These are phyloP conservation scores for Penicillium corylophilum DNA, from an alignment of 2,329 filamentous ascomycete species.

Conservation along the genomic window DNA sequence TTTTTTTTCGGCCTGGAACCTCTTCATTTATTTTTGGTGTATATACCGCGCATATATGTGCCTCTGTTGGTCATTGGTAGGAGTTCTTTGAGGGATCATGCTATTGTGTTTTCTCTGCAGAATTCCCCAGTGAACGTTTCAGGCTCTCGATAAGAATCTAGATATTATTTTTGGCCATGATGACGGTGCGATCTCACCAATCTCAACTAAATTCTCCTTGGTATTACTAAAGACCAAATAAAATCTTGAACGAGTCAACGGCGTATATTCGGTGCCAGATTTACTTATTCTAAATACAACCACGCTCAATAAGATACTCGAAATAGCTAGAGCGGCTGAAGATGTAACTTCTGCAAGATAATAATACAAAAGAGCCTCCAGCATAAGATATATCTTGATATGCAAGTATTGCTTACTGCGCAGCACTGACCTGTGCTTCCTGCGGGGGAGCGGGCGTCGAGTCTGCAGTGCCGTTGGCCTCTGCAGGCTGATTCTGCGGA, in stretches of 20 bases:
- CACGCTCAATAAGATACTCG: not conserved
- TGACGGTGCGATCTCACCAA: no score
- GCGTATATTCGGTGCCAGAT: not conserved
- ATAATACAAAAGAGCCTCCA: not conserved
- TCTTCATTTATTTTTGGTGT: not conserved
- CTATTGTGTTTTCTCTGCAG: not conserved
- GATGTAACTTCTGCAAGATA: not conserved
- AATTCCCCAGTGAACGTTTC: no score
- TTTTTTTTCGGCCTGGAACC: not conserved
- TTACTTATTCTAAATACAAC: not conserved
- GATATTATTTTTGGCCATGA: not conserved
- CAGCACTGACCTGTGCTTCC: slow-evolving; percentile 6
- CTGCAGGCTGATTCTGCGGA: slow-evolving; percentile 39
- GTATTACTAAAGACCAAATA: no score
- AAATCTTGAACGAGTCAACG: not conserved
- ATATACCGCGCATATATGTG: slow-evolving; percentile 2
- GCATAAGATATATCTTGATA: not conserved
- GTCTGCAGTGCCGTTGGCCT: slow-evolving; percentile 10
- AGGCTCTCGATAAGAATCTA: not conserved
- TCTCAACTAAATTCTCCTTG: no score
- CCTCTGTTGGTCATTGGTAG: not conserved
- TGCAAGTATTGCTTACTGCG: slow-evolving; percentile 1
- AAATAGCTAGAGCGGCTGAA: no score
- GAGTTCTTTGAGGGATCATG: not conserved
- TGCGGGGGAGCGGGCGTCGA: slow-evolving; percentile 9